Conservation (phyloP, 2,329 filamentous ascomycete genomes). For the Hypoxylon sp. region DNA sequence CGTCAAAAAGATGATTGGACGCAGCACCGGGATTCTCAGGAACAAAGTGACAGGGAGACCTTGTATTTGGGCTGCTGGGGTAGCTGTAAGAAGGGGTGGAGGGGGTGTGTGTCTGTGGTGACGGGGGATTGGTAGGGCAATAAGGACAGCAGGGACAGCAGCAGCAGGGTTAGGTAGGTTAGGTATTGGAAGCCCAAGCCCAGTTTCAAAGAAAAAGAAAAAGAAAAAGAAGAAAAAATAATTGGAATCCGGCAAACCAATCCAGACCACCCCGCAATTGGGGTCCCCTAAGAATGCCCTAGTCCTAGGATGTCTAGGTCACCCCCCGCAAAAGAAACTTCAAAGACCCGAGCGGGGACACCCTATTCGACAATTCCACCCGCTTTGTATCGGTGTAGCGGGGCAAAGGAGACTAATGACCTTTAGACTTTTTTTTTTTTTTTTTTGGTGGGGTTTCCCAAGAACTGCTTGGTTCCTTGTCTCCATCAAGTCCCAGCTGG, state of each 20-base stretch:
- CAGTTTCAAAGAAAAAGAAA: slow-evolving; percentile 1
- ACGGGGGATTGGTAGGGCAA: no score
- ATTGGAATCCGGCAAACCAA: not conserved
- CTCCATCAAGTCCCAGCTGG: no score
- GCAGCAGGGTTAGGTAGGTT: no score
- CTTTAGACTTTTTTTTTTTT: no score
- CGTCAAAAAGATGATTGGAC: slow-evolving; percentile 32
- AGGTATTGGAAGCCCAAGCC: no score
- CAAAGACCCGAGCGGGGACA: slow-evolving; percentile 4
- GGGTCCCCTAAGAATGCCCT: no score
- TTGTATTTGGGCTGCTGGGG: slow-evolving; percentile 11
- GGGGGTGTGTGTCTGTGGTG: no score
- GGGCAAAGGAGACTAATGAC: slow-evolving; percentile 20
- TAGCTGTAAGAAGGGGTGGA: slow-evolving; percentile 28
- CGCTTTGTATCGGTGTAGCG: slow-evolving; percentile 28
- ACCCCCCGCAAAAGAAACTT: not conserved
- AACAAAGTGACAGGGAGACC: slow-evolving; percentile 31
- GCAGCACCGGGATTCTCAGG: slow-evolving; percentile 38
- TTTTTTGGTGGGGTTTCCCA: no score
- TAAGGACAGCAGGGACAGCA: no score
- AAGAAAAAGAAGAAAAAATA: no score
- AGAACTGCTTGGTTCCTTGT: no score
- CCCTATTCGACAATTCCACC: slow-evolving; percentile 12
- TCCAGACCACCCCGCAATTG: not conserved
- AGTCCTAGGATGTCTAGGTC: not conserved